Conservation (phyloP, 352 stramenopile species). For the Globisporangium paddicum region DNA sequence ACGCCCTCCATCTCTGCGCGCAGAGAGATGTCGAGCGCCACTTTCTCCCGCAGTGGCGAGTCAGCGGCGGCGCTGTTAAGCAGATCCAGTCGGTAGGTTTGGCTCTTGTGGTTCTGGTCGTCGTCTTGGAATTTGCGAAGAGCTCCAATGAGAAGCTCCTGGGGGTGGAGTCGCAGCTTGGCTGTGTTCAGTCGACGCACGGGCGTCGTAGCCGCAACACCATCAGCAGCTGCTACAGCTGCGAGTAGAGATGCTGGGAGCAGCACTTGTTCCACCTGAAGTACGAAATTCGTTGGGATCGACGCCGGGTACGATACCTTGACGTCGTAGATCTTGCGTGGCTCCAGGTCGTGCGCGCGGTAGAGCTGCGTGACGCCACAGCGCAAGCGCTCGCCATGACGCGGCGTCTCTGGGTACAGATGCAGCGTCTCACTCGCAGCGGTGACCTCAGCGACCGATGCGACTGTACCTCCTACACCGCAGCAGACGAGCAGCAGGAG, state of each 20-base stretch:
- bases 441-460: not conserved
- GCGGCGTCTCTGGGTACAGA: slow-evolving; percentile 41
- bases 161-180: slow-evolving; percentile 53
- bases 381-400: slow-evolving; percentile 26
- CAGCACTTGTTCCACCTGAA: slow-evolving; percentile 38
- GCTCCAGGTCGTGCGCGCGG: slow-evolving; percentile 41
- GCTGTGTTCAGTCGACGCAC: slow-evolving; percentile 55
- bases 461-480: not conserved
- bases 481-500: not conserved
- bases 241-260: slow-evolving; percentile 13
- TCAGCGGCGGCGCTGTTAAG: not conserved
- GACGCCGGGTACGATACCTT: slow-evolving; percentile 75
- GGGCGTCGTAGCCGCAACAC: slow-evolving; percentile 11
- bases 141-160: slow-evolving; percentile 29
- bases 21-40: slow-evolving; percentile 45
- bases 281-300: slow-evolving; percentile 43
- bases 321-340: slow-evolving; percentile 54
- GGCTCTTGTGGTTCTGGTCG: slow-evolving; percentile 5
- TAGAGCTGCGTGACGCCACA: slow-evolving; percentile 51
- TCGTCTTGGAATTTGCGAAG: slow-evolving; percentile 16
- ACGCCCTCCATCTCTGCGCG: slow-evolving; percentile 48
- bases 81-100: slow-evolving; percentile 26
- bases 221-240: not conserved
- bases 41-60: not conserved
- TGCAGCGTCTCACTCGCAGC: slow-evolving; percentile 11